These are phyloP conservation scores for Ganoderma multipileum DNA, from an alignment of 1,284 basidiomycete species.

Conservation along the genomic window DNA sequence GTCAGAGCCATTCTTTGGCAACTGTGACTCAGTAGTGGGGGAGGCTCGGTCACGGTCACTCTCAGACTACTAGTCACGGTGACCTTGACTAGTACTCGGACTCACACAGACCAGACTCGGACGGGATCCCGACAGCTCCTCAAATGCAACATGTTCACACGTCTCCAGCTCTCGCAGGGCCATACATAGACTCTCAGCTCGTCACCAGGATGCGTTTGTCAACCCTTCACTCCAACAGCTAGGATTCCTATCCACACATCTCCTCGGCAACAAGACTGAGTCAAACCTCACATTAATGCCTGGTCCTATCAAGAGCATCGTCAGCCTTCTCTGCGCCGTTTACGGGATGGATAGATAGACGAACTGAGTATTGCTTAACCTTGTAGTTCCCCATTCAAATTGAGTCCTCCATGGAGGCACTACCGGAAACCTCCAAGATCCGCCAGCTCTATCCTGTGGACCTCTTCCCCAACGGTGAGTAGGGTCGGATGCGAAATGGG, in stretches of 20 bases:
- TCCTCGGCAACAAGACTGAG: not conserved
- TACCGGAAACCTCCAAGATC: slow-evolving; percentile 31
- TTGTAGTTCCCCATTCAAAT: slow-evolving; percentile 33
- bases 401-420: slow-evolving; percentile 37
- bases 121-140: not conserved
- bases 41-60: not conserved
- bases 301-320: not conserved
- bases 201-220: not conserved
- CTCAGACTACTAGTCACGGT: not conserved
- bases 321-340: not conserved
- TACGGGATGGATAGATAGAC: too few relatives aligned
- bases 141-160: not conserved
- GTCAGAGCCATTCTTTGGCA: not conserved
- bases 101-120: not conserved
- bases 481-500: not conserved
- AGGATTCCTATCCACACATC: not conserved
- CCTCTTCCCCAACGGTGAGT: slow-evolving; percentile 36
- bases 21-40: not conserved
- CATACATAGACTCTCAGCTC: not conserved
- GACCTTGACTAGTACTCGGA: too few relatives aligned
- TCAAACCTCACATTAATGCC: not conserved
- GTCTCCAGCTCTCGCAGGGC: not conserved
- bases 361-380: not conserved
- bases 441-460: slow-evolving; percentile 39
- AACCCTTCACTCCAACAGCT: not conserved